Conservation (phyloP, 306 rosid genomes). For the Inga leiocalycina region DNA sequence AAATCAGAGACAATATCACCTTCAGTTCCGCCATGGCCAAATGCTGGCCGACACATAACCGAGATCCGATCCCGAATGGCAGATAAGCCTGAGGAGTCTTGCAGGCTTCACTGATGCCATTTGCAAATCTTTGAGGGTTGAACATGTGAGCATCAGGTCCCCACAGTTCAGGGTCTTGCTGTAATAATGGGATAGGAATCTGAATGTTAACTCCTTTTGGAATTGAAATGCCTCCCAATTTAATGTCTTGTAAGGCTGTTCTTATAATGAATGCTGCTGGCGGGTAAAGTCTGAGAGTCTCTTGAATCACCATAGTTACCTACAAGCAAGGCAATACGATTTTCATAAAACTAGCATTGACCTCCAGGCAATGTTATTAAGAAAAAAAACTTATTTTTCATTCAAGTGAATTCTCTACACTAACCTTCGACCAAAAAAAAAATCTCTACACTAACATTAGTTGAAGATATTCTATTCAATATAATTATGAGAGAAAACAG, state of each 20-base stretch:
- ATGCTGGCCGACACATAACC: constrained; percentile 59
- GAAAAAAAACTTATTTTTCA: too few species aligned
- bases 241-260: constrained; percentile 46
- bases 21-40: constrained; percentile 63
- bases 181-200: constrained; percentile 55
- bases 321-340: not conserved
- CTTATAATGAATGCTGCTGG: constrained; percentile 45
- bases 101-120: constrained; percentile 58
- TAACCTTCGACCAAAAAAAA: too few species aligned
- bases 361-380: too few species aligned
- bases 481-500: too few species aligned
- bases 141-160: constrained; percentile 60
- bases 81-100: constrained; percentile 55
- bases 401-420: too few species aligned
- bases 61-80: constrained; percentile 66
- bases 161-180: constrained; percentile 57
- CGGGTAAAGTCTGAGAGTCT: constrained; percentile 65
- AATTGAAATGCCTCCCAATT: constrained; percentile 45
- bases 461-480: too few species aligned
- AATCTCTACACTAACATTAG: too few species aligned
- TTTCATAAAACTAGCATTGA: not conserved
- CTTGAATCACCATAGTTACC: constrained; percentile 80
- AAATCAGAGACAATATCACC: constrained; percentile 46
- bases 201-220: constrained; percentile 66
- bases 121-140: constrained; percentile 65